Conservation (phyloP, 78 protist genomes). For the Chrysochromulina parva region DNA sequence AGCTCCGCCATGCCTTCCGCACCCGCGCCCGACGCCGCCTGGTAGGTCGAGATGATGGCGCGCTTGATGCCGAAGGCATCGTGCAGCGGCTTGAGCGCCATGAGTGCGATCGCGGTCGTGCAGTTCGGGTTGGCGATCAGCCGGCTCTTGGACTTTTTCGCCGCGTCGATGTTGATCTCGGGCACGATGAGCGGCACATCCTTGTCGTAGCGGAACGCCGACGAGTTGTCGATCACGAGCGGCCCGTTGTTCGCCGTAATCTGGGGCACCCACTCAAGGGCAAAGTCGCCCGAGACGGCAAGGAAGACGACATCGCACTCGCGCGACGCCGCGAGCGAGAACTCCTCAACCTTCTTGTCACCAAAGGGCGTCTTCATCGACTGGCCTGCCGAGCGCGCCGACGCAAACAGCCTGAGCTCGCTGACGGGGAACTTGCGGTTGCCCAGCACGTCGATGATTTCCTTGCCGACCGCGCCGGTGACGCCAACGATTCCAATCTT, state of each 20-base stretch:
- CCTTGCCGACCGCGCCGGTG: slow-evolving; percentile 50
- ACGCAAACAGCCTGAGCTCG: slow-evolving; percentile 35
- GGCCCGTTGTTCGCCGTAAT: background rate
- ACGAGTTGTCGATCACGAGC: slow-evolving; percentile 50
- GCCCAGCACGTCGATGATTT: background rate
- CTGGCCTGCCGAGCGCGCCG: slow-evolving; percentile 46
- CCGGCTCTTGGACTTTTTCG: background rate
- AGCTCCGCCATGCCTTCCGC: slow-evolving; percentile 44
- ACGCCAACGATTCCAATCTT: slow-evolving; percentile 32
- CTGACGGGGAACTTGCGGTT: slow-evolving; percentile 3
- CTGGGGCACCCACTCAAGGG: background rate
- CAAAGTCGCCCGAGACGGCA: slow-evolving; percentile 40
- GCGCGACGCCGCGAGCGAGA: slow-evolving; percentile 31
- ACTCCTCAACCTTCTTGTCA: slow-evolving; percentile 11
- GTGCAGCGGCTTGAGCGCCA: slow-evolving; percentile 50
- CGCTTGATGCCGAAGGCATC: background rate
- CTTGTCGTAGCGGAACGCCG: slow-evolving; percentile 30
- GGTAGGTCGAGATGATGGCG: background rate
- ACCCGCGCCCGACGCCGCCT: slow-evolving; percentile 52
- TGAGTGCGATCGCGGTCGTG: slow-evolving; percentile 53
- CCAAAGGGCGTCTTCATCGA: background rate
- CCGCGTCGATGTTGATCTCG: slow-evolving; percentile 45
- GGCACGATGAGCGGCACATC: slow-evolving; percentile 30
- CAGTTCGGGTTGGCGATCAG: slow-evolving; percentile 54
- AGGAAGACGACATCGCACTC: slow-evolving; percentile 32